Evolutionary conservation across 1,284 basidiomycete species (phyloP).

Genomic region (Trametes pubescens): DNA sequence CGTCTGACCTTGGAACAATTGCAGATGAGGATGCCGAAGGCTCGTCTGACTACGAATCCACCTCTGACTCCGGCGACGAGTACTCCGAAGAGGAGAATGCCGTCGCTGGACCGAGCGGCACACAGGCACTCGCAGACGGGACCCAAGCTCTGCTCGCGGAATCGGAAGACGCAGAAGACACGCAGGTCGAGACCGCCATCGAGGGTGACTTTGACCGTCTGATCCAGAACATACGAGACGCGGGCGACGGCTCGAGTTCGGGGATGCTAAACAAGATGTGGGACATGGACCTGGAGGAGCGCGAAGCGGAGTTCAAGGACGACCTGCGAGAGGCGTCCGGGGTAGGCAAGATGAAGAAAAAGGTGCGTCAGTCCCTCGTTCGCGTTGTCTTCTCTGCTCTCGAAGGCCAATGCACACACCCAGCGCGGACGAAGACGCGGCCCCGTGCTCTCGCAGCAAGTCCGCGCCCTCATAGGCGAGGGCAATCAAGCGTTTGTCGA

Average conservation of each 20-base stretch:
- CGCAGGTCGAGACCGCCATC: conserved; percentile 38
- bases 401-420: neutral
- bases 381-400: too few species aligned
- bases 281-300: conserved; percentile 72
- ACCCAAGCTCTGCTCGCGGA: neutral
- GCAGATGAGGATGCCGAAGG: neutral
- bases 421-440: conserved; percentile 51
- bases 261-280: conserved; percentile 67
- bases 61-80: neutral
- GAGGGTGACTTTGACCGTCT: conserved; percentile 57
- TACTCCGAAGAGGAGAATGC: neutral
- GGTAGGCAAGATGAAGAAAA: conserved; percentile 61
- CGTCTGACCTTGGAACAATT: neutral
- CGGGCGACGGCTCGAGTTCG: conserved; percentile 54
- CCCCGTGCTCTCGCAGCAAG: conserved; percentile 82
- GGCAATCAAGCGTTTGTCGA: conserved; percentile 91
- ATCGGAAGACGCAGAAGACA: conserved; percentile 19
- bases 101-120: conserved; percentile 1
- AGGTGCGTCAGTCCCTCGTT: conserved; percentile 43
- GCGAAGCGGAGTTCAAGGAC: conserved; percentile 72
- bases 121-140: neutral
- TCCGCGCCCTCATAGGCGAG: conserved; percentile 81
- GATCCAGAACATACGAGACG: conserved; percentile 64
- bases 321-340: conserved; percentile 76
- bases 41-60: neutral